phyloP scores from a whole-genome alignment of 2,329 filamentous ascomycete species.

The Neoarthrinium moseri region DNA sequence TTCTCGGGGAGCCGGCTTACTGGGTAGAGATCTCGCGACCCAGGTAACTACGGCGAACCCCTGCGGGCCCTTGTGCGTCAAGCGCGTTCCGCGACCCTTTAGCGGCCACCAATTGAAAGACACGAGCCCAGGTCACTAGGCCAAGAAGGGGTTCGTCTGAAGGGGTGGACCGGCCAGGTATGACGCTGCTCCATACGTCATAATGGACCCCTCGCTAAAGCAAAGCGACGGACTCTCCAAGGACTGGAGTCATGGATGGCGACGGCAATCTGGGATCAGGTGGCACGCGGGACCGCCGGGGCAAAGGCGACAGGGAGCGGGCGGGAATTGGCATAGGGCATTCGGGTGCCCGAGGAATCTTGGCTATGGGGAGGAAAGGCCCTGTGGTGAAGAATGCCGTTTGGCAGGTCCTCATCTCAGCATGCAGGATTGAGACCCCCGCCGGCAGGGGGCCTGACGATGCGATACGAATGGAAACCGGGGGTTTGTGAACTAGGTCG shows the following conservation, averaged over 20 bases:
- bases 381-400: no score
- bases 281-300: not conserved
- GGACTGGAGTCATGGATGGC: constrained; percentile 5
- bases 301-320: no score
- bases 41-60: not conserved
- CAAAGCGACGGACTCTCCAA: not conserved
- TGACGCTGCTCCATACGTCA: constrained; percentile 7
- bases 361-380: no score
- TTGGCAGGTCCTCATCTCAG: no score
- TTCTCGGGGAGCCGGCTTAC: no score
- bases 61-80: constrained; percentile 5
- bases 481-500: no score
- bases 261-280: not conserved
- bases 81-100: not conserved
- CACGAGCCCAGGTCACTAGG: not conserved
- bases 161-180: constrained; percentile 1
- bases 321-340: no score
- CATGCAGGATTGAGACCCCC: no score
- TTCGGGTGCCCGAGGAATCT: no score
- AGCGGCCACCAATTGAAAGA: not conserved
- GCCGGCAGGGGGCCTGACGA: no score
- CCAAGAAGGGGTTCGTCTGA: not conserved
- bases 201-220: constrained; percentile 4
- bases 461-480: no score
- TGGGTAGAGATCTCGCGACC: no score